Conservation (phyloP, 2,329 filamentous ascomycete genomes). For the Lasiodiplodia sp. region DNA sequence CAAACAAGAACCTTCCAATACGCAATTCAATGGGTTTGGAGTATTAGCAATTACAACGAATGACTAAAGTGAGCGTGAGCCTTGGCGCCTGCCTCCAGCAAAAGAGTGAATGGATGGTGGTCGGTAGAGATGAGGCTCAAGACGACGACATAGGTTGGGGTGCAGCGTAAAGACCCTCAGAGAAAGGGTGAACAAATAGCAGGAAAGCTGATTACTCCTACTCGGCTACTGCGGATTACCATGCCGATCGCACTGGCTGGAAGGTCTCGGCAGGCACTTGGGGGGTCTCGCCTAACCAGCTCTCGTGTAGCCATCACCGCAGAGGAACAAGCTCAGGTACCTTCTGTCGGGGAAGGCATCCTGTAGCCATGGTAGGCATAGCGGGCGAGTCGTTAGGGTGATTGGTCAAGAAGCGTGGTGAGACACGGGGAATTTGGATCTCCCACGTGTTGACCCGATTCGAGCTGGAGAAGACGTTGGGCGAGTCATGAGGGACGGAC, state of each 20-base stretch:
- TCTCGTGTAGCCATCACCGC: neutral
- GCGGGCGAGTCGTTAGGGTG: neutral
- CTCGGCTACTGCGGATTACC: neutral
- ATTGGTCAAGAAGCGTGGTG: neutral
- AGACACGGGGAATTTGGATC: conserved; percentile 19
- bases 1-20: neutral
- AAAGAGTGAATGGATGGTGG: conserved; percentile 28
- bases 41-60: conserved; percentile 24
- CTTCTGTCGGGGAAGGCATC: conserved; percentile 2
- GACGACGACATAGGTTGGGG: conserved; percentile 2
- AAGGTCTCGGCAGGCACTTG: neutral
- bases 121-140: conserved; percentile 23
- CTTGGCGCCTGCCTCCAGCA: conserved; percentile 15
- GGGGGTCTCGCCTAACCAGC: neutral
- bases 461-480: neutral
- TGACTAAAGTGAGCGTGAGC: conserved; percentile 24
- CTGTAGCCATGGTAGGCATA: conserved; percentile 3
- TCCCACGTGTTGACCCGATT: conserved; percentile 14
- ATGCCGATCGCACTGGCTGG: conserved; percentile 5
- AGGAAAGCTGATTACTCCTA: conserved; percentile 18
- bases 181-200: conserved; percentile 25
- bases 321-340: conserved; percentile 10
- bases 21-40: conserved; percentile 3
- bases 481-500: conserved; percentile 17
- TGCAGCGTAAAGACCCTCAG: neutral